These are phyloP conservation scores for Barbatosphaeria neglecta DNA, from an alignment of 495 filamentous ascomycete species.

Conservation along the genomic window DNA sequence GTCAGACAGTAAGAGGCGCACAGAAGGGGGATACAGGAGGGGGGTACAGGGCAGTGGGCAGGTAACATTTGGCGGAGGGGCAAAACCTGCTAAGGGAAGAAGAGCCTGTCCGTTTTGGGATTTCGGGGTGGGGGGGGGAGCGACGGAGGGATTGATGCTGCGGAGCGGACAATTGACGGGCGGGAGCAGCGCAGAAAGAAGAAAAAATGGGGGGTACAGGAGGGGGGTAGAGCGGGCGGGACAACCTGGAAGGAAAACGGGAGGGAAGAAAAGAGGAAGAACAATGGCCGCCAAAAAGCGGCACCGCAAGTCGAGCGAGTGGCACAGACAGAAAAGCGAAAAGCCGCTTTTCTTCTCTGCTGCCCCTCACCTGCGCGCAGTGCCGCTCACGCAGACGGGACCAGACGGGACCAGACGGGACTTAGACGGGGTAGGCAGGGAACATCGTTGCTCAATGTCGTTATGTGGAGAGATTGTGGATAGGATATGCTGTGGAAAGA, in stretches of 20 bases:
- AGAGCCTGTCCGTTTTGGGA: too few species aligned
- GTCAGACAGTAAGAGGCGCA: neutral
- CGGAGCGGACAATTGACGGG: neutral
- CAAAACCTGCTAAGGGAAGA: too few species aligned
- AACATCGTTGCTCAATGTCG: neutral
- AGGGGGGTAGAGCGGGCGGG: neutral
- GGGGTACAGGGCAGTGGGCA: neutral
- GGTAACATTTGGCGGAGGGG: too few species aligned
- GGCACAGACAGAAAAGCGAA: neutral
- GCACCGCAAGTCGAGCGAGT: neutral
- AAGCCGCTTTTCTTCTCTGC: too few species aligned
- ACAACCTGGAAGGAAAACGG: neutral
- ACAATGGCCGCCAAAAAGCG: too few species aligned
- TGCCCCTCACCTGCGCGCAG: too few species aligned
- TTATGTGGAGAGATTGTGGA: too few species aligned
- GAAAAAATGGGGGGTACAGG: neutral
- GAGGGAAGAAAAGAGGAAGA: neutral
- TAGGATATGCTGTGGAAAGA: too few species aligned
- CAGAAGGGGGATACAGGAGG: neutral
- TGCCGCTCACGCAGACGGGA: too few species aligned
- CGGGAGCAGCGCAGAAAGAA: neutral
- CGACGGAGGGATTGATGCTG: neutral
- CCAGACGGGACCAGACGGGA: too few species aligned
- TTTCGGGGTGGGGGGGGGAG: neutral
- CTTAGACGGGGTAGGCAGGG: too few species aligned